A percentile compares a stretch with the other conserved stretches of the same genome.
These are phyloP conservation scores for Nyctanthes arbortristis DNA, from an alignment of 257 asterid genomes.

Conservation along the genomic window DNA sequence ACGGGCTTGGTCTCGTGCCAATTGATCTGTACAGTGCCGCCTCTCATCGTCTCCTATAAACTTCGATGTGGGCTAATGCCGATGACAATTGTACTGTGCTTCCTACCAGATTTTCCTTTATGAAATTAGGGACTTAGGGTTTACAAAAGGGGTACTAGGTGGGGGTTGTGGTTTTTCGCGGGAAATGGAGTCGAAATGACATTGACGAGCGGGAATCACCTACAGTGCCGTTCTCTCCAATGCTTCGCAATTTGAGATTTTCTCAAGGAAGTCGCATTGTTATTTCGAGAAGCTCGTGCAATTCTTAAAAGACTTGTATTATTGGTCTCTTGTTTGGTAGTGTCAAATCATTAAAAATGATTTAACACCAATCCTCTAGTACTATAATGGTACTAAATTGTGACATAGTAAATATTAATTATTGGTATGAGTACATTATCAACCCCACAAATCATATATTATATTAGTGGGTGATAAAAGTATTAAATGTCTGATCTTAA, in stretches of 20 bases:
- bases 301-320: too few relatives aligned
- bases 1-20: conserved; percentile 97
- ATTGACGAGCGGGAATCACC: background rate
- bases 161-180: conserved; percentile 1
- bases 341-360: too few relatives aligned
- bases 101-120: background rate
- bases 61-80: background rate
- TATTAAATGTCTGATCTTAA: too few relatives aligned
- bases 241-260: background rate
- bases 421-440: too few relatives aligned
- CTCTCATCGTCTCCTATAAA: conserved; percentile 49
- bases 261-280: background rate
- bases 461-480: too few relatives aligned
- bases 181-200: background rate
- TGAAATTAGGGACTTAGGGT: background rate
- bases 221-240: background rate
- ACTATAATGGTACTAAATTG: too few relatives aligned
- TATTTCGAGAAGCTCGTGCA: background rate
- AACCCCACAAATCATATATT: too few relatives aligned
- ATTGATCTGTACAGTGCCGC: conserved; percentile 87
- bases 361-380: too few relatives aligned
- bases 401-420: too few relatives aligned
- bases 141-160: background rate
- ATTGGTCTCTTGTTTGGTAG: too few relatives aligned
- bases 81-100: background rate